Percentiles rank a stretch among this genome's conserved stretches.
Conservation (phyloP, 2,329 filamentous ascomycete species). For the Pseudopyricularia cyperi region DNA sequence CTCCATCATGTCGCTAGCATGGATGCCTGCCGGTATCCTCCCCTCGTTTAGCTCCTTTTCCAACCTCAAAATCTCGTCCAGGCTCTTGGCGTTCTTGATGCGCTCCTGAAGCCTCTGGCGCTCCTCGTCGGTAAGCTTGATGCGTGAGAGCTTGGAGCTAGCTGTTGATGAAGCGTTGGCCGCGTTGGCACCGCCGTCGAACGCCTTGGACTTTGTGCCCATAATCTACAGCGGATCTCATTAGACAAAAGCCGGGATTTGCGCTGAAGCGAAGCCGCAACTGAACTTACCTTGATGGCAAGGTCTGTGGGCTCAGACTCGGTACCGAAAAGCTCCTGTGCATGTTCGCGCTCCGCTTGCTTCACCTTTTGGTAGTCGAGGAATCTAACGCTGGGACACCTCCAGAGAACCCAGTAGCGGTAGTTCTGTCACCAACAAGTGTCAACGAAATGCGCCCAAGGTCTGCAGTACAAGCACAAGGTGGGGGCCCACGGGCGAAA, state of each 20-base stretch:
- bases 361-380: conserved; percentile 90
- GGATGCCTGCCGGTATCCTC: conserved; percentile 59
- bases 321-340: conserved; percentile 73
- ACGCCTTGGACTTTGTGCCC: conserved; percentile 67
- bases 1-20: conserved; percentile 46
- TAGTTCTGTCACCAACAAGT: conserved; percentile 51
- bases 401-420: conserved; percentile 82
- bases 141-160: conserved; percentile 56
- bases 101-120: conserved; percentile 72
- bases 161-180: conserved; percentile 14
- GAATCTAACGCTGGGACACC: conserved; percentile 73
- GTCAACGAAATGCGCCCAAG: not conserved
- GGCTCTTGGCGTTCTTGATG: conserved; percentile 76
- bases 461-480: not conserved
- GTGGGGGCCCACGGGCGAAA: not conserved
- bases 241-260: not conserved
- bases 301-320: conserved; percentile 64
- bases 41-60: conserved; percentile 92
- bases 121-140: conserved; percentile 81
- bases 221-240: conserved; percentile 45
- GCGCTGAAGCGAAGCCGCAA: not conserved
- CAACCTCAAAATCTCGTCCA: conserved; percentile 79
- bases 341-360: conserved; percentile 65
- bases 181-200: conserved; percentile 40
- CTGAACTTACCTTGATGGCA: conserved; percentile 49